Evolutionary conservation across 352 stramenopile species (phyloP), one percentile per base, ranked within the genome.

Genomic region (Poterioochromonas sp.): DNA sequence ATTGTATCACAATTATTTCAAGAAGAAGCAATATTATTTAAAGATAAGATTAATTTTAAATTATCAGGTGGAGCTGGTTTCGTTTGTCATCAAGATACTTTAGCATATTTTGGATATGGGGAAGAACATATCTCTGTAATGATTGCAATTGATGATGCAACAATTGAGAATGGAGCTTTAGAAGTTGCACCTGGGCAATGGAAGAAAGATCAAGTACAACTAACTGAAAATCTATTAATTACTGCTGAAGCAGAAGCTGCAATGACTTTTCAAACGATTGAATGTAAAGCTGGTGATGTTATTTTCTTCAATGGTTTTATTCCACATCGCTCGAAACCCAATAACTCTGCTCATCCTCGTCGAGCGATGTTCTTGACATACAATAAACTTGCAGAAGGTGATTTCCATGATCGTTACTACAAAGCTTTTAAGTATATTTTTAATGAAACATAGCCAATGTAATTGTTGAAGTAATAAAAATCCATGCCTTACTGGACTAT

Each of bases 11-110:
- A 63, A 63, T 34, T 63, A 8, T 63, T 63, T 29, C 2, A 34
- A 32, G 53, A 63, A 63, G 53, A 63, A 8, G 53, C 53, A 8
- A 26, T 34, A n/a, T 34, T 63, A n/a, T 63, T 63, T 63, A 63
- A 63, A 63, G 53, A 63, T 32, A 63, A 63, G 29, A 29, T 63
- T 8, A 63, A 63, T 63, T 63, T 32, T 63, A 63, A 63, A 29
- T 29, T 63, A 34, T 26, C 53, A 32, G 53, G 53, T 32, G 53
- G 53, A 63, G 18, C 53, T 63, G 53, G 53, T 32, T 63, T 63
- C 29, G 11, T 26, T 32, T 5, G 18, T 63, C 53, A 63, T 34
- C 53, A 63, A 63, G 53, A 63, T 34, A 35, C 53, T 32, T 26
- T 26, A n/a, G 53, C 53, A 8, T 63, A 63, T 63, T 32, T 63